Evolutionary conservation across 1,139 yeast genomes (phyloP).

Genomic region (Hyphopichia buzzinii): DNA sequence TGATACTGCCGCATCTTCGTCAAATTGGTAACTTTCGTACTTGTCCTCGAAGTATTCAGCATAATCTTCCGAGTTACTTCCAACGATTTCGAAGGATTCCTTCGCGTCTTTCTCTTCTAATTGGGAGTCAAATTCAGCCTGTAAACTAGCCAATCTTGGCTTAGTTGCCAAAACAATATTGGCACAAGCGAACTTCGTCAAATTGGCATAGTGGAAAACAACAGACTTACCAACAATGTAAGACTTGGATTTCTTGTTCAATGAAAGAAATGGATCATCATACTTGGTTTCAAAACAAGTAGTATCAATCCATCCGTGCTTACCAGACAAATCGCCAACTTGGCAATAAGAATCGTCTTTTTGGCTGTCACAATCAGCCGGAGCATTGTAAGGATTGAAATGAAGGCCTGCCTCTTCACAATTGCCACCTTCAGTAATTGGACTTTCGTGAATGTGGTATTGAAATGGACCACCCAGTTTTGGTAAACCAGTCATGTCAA

Average conservation of each 20-base stretch:
- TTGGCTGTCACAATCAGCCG: constrained; percentile 41
- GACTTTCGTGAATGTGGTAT: constrained; percentile 55
- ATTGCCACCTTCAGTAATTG: constrained; percentile 41
- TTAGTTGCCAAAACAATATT: constrained; percentile 41
- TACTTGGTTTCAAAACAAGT: constrained; percentile 55
- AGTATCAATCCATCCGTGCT: constrained; percentile 57
- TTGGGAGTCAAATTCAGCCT: constrained; percentile 20
- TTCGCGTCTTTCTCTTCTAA: constrained; percentile 11
- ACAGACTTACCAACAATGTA: constrained; percentile 53
- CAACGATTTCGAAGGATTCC: constrained; percentile 15
- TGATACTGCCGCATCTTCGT: constrained; percentile 16
- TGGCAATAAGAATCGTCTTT: constrained; percentile 53
- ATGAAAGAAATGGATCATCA: constrained; percentile 53
- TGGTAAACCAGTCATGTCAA: constrained; percentile 59
- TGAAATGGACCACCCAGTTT: constrained; percentile 54
- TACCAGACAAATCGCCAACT: constrained; percentile 63
- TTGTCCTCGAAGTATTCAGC: constrained; percentile 16
- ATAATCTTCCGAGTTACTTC: constrained; percentile 16
- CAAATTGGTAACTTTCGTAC: constrained; percentile 12
- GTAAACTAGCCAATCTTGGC: constrained; percentile 23
- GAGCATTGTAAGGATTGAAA: constrained; percentile 53
- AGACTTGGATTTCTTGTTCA: constrained; percentile 45
- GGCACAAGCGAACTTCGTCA: constrained; percentile 57
- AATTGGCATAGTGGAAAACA: constrained; percentile 50
- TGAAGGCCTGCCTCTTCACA: constrained; percentile 52